Evolutionary conservation across 257 asterid species (phyloP).

Genomic region (Nyctanthes arbortristis): DNA sequence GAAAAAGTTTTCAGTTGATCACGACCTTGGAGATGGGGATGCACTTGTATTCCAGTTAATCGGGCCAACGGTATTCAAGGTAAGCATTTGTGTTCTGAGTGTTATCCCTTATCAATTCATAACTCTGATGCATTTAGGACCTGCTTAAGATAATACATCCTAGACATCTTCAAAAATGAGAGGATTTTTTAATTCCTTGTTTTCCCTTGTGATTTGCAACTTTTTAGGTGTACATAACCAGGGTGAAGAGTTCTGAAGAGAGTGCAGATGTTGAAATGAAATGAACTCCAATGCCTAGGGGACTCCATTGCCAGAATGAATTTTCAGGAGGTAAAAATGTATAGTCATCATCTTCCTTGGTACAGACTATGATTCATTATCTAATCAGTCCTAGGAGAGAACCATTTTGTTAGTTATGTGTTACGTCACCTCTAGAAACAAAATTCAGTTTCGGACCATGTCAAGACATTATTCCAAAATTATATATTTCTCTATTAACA

Average conservation of each 20-base stretch:
- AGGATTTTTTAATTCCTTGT: not conserved
- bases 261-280: slow-evolving; percentile 13
- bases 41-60: slow-evolving; percentile 70
- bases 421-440: too few relatives aligned
- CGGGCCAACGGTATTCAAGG: slow-evolving; percentile 63
- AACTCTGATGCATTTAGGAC: not conserved
- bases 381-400: too few relatives aligned
- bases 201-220: not conserved
- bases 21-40: slow-evolving; percentile 82
- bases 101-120: too few relatives aligned
- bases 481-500: too few relatives aligned
- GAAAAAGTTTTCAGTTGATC: slow-evolving; percentile 83
- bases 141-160: not conserved
- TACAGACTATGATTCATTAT: too few relatives aligned
- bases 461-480: too few relatives aligned
- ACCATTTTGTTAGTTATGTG: too few relatives aligned
- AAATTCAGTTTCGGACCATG: too few relatives aligned
- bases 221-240: slow-evolving; percentile 48
- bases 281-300: not conserved
- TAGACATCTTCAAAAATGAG: not conserved
- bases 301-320: too few relatives aligned
- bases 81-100: slow-evolving; percentile 11
- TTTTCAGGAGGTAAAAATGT: too few relatives aligned
- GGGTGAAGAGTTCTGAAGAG: slow-evolving; percentile 33
- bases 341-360: too few relatives aligned